A percentile compares a stretch with the other conserved stretches of the same genome.
Conservation (phyloP, 1,284 basidiomycete species). For the Papiliotrema fonsecae region DNA sequence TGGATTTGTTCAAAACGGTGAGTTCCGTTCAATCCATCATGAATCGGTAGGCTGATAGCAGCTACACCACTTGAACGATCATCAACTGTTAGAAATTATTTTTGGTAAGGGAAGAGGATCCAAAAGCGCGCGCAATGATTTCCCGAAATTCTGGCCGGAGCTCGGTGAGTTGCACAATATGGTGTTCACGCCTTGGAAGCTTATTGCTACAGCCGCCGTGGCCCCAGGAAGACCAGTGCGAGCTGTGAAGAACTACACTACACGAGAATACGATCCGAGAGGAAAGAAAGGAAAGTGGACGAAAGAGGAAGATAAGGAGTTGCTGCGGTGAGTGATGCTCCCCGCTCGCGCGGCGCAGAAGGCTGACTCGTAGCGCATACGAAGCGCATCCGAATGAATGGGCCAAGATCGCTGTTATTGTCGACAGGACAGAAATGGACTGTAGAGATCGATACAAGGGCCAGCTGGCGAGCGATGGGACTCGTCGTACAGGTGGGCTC, state of each 20-base stretch:
- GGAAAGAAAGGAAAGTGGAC: constrained; percentile 39
- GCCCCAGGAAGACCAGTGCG: constrained; percentile 39
- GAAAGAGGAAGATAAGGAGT: constrained; percentile 29
- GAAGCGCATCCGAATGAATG: constrained; percentile 27
- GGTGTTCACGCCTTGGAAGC: constrained; percentile 8
- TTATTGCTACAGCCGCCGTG: too few species aligned
- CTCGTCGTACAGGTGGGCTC: constrained; percentile 13
- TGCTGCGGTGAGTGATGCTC: constrained; percentile 21
- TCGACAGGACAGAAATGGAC: constrained; percentile 34
- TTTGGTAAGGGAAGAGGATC: constrained; percentile 24
- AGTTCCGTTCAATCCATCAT: constrained; percentile 3
- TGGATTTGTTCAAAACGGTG: constrained; percentile 26
- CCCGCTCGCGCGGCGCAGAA: background rate
- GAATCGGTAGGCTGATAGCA: constrained; percentile 4
- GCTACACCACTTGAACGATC: constrained; percentile 21
- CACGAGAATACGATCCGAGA: constrained; percentile 35
- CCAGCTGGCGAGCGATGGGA: constrained; percentile 16
- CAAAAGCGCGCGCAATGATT: constrained; percentile 17
- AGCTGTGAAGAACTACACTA: constrained; percentile 34
- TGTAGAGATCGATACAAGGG: constrained; percentile 37
- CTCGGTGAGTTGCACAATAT: constrained; percentile 19
- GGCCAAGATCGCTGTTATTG: constrained; percentile 30
- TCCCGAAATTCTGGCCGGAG: constrained; percentile 35
- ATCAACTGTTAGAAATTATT: constrained; percentile 26
- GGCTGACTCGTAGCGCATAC: constrained; percentile 23